phyloP scores from a whole-genome alignment of 2,329 filamentous ascomycete species.

The Ilyonectria robusta region DNA sequence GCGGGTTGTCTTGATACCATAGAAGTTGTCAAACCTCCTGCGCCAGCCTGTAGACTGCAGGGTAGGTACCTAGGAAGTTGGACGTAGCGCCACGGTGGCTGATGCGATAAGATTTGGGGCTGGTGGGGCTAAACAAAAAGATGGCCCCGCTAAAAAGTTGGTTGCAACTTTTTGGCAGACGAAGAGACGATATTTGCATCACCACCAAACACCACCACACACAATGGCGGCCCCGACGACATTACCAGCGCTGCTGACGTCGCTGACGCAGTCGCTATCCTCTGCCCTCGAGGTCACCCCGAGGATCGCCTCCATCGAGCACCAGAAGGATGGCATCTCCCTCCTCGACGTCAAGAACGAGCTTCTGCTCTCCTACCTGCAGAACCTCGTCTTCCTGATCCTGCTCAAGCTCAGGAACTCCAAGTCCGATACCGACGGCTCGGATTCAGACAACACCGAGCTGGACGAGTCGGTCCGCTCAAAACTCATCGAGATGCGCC shows the following conservation, averaged over 20 bases:
- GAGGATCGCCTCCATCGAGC: conserved; percentile 72
- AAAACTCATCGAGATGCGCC: conserved; percentile 90
- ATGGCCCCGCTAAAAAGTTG: conserved; percentile 52
- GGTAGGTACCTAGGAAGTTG: background rate
- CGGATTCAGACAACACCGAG: conserved; percentile 57
- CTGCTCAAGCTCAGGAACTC: conserved; percentile 81
- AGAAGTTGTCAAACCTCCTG: too few species aligned
- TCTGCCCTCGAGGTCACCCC: conserved; percentile 78
- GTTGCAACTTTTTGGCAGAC: conserved; percentile 41
- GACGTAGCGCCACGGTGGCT: background rate
- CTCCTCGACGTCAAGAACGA: conserved; percentile 97
- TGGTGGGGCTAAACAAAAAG: conserved; percentile 15
- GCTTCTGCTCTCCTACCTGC: conserved; percentile 94
- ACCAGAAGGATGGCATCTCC: conserved; percentile 90
- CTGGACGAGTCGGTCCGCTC: conserved; percentile 78
- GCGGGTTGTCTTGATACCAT: too few species aligned
- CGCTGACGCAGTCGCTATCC: conserved; percentile 70
- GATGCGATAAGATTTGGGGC: background rate
- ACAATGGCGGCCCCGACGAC: conserved; percentile 65
- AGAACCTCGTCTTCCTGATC: conserved; percentile 92
- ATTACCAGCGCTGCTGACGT: conserved; percentile 65
- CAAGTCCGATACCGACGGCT: conserved; percentile 45
- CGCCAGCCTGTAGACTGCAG: too few species aligned
- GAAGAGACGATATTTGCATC: conserved; percentile 18
- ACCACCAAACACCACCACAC: conserved; percentile 45